Evolutionary conservation across 2,329 filamentous ascomycete genomes (phyloP).

Genomic region (Fusarium tanahbumbuense): DNA sequence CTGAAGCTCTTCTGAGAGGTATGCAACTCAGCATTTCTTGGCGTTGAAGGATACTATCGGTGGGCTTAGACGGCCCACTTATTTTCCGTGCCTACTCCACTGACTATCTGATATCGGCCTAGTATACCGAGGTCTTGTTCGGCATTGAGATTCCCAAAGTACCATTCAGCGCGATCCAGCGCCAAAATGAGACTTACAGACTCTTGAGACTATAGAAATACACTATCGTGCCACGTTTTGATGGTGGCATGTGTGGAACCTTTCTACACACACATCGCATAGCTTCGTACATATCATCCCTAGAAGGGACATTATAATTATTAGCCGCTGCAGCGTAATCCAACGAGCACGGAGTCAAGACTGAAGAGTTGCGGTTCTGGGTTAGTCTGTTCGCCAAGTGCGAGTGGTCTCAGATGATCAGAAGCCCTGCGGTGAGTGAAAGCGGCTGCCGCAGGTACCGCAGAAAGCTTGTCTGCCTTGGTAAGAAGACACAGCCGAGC

Average conservation of each 20-base stretch:
- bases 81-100: background rate
- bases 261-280: background rate
- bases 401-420: background rate
- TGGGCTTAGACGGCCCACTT: background rate
- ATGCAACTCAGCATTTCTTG: constrained; percentile 14
- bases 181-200: background rate
- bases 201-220: background rate
- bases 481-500: background rate
- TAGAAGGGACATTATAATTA: background rate
- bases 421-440: constrained; percentile 1
- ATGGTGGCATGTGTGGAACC: constrained; percentile 11
- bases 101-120: background rate
- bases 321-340: background rate
- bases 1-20: background rate
- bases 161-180: background rate
- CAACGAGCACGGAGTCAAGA: background rate
- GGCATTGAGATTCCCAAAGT: constrained; percentile 3
- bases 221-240: constrained; percentile 9
- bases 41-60: background rate
- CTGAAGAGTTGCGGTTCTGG: background rate
- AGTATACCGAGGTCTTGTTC: constrained; percentile 17
- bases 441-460: constrained; percentile 14
- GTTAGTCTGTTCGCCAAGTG: background rate
- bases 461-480: background rate
- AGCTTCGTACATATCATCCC: background rate